Base-by-base conservation (phyloP, 2,329 filamentous ascomycete genomes). In the Ophiostoma pallidulum region DNA sequence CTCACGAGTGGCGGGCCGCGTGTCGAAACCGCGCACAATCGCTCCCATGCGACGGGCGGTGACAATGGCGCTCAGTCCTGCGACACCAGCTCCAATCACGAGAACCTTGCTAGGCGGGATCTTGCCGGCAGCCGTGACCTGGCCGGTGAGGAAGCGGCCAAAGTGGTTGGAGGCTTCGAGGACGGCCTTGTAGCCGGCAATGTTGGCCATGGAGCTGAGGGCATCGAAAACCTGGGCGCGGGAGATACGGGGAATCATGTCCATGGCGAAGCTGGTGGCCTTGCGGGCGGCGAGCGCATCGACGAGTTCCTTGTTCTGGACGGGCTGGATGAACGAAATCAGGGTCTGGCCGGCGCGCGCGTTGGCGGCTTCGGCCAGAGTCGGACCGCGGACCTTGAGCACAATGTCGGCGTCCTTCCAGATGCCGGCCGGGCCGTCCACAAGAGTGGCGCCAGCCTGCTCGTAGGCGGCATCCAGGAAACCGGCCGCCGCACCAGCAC, bases 161-260 rank as follows among this genome's bases (percentile, higher is more conserved):
- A 94, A 95, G 53, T 84, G 80, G 64, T 94, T 94, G 13, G 86
- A 90, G 1, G 88, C 89, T 64, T 94, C 88, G 37, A 94, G 70
- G 1, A 94, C 86, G 35, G 88, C 89, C 65, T 94, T 94, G 68
- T 95, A 95, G 0, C 89, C 89, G 19, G 88, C 86, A 66, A 94
- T 94, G 58, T 94, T 94, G 51, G 89, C 88, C 89, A 94, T 94
- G 9, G 86, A 92, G 63, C 86, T 89, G 48, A 94, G 72, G 1
- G 87, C 88, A 65, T 94, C 88, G 58, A 94, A 94, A 0, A 86
- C 81, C 62, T 94, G 89, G 1, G 89, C 88, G 40, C 89, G 78
- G 1, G 88, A 94, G 57, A 94, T 94, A 35, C 89, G 80, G 14
- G 89, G 89, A 45, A 95, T 84, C 80, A 90, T 84, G 61, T 95